Percentiles rank a stretch among this genome's conserved stretches.
Conservation (phyloP, 768 basidiomycete species). For the Lactarius quietus region DNA sequence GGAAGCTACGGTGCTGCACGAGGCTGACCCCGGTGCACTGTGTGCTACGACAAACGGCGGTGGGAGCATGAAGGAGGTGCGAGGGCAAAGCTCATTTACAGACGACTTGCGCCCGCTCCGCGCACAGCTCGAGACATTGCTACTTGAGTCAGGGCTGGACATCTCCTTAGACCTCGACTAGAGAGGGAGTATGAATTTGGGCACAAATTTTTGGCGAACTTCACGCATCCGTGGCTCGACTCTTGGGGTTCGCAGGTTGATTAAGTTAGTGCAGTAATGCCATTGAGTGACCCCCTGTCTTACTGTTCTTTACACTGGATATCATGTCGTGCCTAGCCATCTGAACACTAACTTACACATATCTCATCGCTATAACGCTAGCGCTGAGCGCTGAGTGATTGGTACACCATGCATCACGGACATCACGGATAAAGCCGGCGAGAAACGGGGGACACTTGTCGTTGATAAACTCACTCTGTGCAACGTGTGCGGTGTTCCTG, state of each 20-base stretch:
- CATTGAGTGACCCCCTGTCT: neutral
- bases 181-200: neutral
- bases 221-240: neutral
- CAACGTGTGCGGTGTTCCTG: too few species aligned
- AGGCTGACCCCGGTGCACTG: neutral
- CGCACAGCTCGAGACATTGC: constrained; percentile 4
- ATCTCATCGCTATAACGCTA: neutral
- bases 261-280: neutral
- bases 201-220: neutral
- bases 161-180: constrained; percentile 2
- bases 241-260: neutral
- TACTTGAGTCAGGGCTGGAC: constrained; percentile 8
- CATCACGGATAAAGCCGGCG: too few species aligned
- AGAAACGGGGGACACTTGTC: too few species aligned
- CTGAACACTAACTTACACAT: neutral
- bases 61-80: neutral
- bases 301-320: neutral
- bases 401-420: too few species aligned
- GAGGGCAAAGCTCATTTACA: neutral
- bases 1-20: constrained; percentile 47
- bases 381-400: too few species aligned
- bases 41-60: neutral
- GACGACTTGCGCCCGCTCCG: constrained; percentile 16
- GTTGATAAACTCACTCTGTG: too few species aligned
- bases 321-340: too few species aligned